Evolutionary conservation across 2,329 filamentous ascomycete genomes (phyloP).

Genomic region (Aspergillus neotritici): DNA sequence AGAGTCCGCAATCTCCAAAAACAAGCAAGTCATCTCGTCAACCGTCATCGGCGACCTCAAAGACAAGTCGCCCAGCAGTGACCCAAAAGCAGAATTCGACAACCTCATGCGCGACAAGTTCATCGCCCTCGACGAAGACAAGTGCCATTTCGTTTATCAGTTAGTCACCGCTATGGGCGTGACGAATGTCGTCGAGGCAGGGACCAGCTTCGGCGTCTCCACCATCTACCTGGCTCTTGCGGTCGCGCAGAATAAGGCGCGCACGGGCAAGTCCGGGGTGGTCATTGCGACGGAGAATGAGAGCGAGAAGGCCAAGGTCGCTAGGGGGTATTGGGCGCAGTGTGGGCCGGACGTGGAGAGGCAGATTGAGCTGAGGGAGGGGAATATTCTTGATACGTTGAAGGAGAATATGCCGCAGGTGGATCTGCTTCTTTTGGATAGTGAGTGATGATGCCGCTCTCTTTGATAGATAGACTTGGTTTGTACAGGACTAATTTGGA

Average conservation of each 20-base stretch:
- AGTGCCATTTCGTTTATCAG: constrained; percentile 53
- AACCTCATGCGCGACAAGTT: constrained; percentile 47
- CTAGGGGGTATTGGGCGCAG: constrained; percentile 50
- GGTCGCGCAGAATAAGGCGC: constrained; percentile 44
- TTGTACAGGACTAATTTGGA: not conserved
- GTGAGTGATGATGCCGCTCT: constrained; percentile 40
- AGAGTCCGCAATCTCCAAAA: constrained; percentile 16
- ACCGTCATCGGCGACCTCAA: constrained; percentile 12
- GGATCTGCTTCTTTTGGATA: constrained; percentile 57
- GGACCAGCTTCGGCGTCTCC: constrained; percentile 57
- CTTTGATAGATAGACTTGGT: not conserved
- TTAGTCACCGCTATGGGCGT: constrained; percentile 47
- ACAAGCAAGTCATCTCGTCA: constrained; percentile 17
- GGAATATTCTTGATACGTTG: constrained; percentile 54
- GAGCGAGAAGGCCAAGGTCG: constrained; percentile 46
- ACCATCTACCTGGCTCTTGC: constrained; percentile 59
- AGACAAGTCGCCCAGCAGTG: not conserved
- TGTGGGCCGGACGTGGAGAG: constrained; percentile 46
- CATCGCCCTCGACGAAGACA: constrained; percentile 55
- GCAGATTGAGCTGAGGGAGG: constrained; percentile 53
- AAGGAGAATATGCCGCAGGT: constrained; percentile 45
- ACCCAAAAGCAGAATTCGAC: constrained; percentile 15
- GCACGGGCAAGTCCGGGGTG: constrained; percentile 30
- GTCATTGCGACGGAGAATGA: constrained; percentile 61
- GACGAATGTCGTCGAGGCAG: constrained; percentile 52